Evolutionary conservation across 345 rosid species (phyloP).

Genomic region (Moringa oleifera): DNA sequence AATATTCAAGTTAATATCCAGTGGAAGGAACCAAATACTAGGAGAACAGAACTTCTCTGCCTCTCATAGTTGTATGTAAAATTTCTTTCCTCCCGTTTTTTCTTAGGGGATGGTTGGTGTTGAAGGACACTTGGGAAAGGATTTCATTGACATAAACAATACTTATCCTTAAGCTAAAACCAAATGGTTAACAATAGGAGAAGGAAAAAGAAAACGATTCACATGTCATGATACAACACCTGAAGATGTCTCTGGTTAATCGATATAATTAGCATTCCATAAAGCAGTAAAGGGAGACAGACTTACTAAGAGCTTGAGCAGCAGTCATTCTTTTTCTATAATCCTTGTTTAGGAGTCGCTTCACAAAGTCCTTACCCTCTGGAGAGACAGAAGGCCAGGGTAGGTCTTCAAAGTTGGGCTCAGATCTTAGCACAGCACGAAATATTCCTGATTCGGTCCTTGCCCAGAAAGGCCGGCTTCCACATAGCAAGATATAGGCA

Average conservation of each 20-base stretch:
- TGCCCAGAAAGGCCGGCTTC: conserved; percentile 90
- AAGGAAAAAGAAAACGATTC: too few relatives aligned
- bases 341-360: conserved; percentile 80
- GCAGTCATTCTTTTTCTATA: conserved; percentile 83
- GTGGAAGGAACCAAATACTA: not conserved
- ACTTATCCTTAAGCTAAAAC: not conserved
- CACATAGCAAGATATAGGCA: conserved; percentile 70
- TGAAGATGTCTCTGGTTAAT: not conserved
- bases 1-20: not conserved
- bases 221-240: not conserved
- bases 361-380: conserved; percentile 80
- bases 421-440: conserved; percentile 70
- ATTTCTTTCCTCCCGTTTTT: not conserved
- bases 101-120: not conserved
- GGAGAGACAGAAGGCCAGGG: conserved; percentile 78
- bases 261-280: not conserved
- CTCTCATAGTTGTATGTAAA: not conserved
- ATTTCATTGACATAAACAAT: not conserved
- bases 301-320: conserved; percentile 79
- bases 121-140: not conserved
- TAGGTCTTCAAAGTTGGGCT: conserved; percentile 66
- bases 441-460: conserved; percentile 85
- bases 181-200: not conserved
- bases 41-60: too few relatives aligned
- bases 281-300: not conserved